These are phyloP conservation scores for Tubosaeta sp. DNA, from an alignment of 768 basidiomycete species.

Conservation along the genomic window DNA sequence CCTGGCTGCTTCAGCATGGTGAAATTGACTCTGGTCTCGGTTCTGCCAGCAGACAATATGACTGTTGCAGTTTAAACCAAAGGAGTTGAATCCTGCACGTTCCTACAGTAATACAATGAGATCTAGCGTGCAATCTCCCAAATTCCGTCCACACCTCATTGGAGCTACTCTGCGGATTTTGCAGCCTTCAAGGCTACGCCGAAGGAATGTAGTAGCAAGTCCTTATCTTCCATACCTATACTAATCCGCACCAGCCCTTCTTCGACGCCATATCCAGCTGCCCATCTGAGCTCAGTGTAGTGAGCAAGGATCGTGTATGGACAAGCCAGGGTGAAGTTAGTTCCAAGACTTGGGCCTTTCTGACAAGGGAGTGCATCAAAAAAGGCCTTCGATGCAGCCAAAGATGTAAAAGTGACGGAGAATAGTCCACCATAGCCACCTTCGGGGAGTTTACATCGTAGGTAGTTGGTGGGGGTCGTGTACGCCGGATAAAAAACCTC, in stretches of 20 bases:
- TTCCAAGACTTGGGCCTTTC: conserved; percentile 91
- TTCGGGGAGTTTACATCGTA: conserved; percentile 53
- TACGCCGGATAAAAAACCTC: conserved; percentile 91
- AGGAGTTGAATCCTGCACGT: conserved; percentile 5
- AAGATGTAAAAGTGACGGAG: conserved; percentile 76
- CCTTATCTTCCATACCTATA: conserved; percentile 82
- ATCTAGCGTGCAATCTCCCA: not conserved
- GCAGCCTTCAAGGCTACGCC: conserved; percentile 67
- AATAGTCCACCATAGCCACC: conserved; percentile 83
- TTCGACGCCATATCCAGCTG: conserved; percentile 81
- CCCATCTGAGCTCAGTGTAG: conserved; percentile 89
- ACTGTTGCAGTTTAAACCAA: not conserved
- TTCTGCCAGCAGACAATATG: not conserved
- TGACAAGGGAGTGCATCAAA: conserved; percentile 78
- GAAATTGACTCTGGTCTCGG: conserved; percentile 22
- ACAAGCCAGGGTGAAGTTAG: conserved; percentile 93
- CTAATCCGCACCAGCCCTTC: conserved; percentile 79
- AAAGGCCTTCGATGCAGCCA: conserved; percentile 67
- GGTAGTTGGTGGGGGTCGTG: conserved; percentile 66
- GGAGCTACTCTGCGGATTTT: conserved; percentile 36
- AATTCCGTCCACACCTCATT: not conserved
- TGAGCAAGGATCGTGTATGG: conserved; percentile 94
- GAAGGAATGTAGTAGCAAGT: conserved; percentile 55
- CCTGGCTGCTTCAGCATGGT: conserved; percentile 11
- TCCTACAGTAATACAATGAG: not conserved